These are phyloP conservation scores for Ambrosia trifida DNA, from an alignment of 129 eudicot species.

Conservation along the genomic window DNA sequence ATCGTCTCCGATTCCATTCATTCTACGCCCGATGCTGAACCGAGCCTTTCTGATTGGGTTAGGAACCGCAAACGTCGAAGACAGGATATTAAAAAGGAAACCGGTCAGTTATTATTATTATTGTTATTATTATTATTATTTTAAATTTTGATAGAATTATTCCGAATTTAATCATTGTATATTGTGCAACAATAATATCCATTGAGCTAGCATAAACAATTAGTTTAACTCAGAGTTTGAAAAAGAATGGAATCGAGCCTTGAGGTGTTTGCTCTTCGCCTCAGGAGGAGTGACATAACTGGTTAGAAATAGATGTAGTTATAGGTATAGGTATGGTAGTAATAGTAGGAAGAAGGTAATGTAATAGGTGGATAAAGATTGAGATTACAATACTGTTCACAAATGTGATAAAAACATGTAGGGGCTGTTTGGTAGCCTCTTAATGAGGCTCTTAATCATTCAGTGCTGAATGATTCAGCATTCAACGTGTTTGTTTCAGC, in stretches of 20 bases:
- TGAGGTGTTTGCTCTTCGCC: too few species aligned
- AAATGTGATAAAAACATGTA: neutral
- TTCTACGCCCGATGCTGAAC: conserved; percentile 9
- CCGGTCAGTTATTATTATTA: conserved; percentile 30
- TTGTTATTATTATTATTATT: neutral
- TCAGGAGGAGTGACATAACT: too few species aligned
- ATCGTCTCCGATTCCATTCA: conserved; percentile 42
- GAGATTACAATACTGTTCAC: neutral
- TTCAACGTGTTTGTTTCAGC: too few species aligned
- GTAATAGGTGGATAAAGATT: neutral
- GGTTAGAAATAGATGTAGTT: neutral
- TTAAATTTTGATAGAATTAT: neutral
- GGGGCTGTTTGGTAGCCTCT: too few species aligned
- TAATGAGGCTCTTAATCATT: too few species aligned
- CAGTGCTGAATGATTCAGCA: too few species aligned
- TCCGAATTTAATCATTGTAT: neutral
- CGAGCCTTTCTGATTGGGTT: conserved; percentile 49
- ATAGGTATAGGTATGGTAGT: neutral
- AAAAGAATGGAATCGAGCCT: too few species aligned
- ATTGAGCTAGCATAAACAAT: too few species aligned
- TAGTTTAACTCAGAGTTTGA: too few species aligned
- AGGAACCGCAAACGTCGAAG: conserved; percentile 70
- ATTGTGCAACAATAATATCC: too few species aligned
- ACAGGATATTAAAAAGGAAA: conserved; percentile 45
- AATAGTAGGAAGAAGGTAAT: neutral